Conservation (phyloP, 108 stramenopile species). For the Discostella stelligeroides region DNA sequence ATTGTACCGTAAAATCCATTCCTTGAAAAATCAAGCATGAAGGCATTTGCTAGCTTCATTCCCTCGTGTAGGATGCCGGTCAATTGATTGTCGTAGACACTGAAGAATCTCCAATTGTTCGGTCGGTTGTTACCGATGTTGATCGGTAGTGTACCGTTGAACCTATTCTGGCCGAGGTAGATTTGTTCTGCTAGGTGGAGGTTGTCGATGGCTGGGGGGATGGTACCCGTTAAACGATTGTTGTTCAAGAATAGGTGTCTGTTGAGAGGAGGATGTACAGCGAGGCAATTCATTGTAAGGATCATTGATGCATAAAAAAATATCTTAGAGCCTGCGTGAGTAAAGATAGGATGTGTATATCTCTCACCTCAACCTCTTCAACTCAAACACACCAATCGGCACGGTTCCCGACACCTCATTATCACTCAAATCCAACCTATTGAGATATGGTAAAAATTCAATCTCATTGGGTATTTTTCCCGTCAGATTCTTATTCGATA, state of each 20-base stretch:
- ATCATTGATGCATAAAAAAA: background rate
- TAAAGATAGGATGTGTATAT: too few relatives aligned
- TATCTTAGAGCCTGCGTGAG: too few relatives aligned
- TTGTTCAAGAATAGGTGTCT: conserved; percentile 54
- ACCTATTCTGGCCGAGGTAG: conserved; percentile 48
- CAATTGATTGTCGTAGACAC: conserved; percentile 68
- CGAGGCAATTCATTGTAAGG: background rate
- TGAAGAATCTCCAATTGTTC: conserved; percentile 39
- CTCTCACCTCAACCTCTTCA: conserved; percentile 43
- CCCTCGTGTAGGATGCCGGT: conserved; percentile 62
- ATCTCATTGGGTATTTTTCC: conserved; percentile 67
- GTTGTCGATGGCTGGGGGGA: conserved; percentile 34
- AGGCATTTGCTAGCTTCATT: conserved; percentile 34
- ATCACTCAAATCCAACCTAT: conserved; percentile 61
- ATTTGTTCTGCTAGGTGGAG: conserved; percentile 41
- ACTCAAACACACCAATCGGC: conserved; percentile 54
- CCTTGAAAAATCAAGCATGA: conserved; percentile 45
- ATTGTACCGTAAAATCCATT: conserved; percentile 44
- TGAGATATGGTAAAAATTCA: conserved; percentile 51
- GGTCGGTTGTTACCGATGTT: conserved; percentile 38
- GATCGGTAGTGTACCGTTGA: conserved; percentile 37
- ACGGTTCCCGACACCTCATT: conserved; percentile 74
- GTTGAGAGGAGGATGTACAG: background rate
- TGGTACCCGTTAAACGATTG: conserved; percentile 46
- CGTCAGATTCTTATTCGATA: conserved; percentile 38